Evolutionary conservation across 805 yeast genomes (phyloP).

Genomic region (Isabelozyma rhagii): DNA sequence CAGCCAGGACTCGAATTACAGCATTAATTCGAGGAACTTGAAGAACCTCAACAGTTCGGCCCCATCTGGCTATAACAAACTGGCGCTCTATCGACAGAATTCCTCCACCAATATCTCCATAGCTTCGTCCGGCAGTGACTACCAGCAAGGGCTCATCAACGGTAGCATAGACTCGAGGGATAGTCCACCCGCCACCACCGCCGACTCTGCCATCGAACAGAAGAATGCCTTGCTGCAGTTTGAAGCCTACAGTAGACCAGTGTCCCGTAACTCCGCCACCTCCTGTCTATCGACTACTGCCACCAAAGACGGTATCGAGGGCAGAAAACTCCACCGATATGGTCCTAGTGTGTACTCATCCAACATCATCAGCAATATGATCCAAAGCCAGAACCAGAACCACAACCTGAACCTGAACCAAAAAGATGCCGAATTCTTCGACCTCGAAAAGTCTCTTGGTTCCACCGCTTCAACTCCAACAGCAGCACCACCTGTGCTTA

Average conservation of each 20-base stretch:
- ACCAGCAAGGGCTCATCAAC: conserved; percentile 12
- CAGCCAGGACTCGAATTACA: conserved; percentile 13
- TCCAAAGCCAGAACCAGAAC: background rate
- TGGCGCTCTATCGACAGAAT: background rate
- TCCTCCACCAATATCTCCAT: conserved; percentile 20
- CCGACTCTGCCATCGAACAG: background rate
- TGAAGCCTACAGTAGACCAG: conserved; percentile 47
- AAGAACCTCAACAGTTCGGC: background rate
- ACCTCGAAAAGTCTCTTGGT: background rate
- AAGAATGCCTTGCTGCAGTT: conserved; percentile 2
- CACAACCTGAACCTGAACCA: background rate
- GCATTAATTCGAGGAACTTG: conserved; percentile 1
- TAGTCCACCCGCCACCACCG: background rate
- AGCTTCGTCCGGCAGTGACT: conserved; percentile 23
- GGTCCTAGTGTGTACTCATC: conserved; percentile 36
- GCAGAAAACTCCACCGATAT: conserved; percentile 49
- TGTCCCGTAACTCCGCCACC: conserved; percentile 59
- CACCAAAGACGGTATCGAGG: conserved; percentile 72
- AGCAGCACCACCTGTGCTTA: background rate
- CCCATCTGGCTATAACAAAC: background rate
- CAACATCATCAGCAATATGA: conserved; percentile 27
- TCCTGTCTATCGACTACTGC: conserved; percentile 73
- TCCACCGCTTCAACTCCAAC: background rate
- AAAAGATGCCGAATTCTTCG: background rate
- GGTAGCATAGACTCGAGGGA: background rate